phyloP scores from a whole-genome alignment of 768 basidiomycete species.

The Suillus americanus region DNA sequence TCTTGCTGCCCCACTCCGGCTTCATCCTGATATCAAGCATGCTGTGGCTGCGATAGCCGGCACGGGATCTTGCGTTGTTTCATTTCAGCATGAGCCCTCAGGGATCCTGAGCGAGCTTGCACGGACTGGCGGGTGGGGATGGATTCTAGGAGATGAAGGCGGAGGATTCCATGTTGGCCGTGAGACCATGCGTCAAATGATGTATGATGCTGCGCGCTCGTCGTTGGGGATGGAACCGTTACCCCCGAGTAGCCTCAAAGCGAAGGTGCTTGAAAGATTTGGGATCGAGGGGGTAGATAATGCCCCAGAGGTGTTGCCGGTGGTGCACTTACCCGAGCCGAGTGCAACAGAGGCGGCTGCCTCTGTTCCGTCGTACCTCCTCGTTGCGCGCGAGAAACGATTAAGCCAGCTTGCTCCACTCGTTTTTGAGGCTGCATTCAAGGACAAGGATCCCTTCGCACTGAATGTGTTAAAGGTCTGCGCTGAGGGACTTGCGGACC shows the following conservation, averaged over 20 bases:
- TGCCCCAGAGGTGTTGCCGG: constrained; percentile 59
- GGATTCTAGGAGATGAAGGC: constrained; percentile 84
- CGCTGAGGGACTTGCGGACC: constrained; percentile 54
- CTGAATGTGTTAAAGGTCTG: constrained; percentile 53
- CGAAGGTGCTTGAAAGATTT: constrained; percentile 53
- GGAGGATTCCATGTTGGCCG: constrained; percentile 80
- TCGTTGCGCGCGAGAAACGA: constrained; percentile 63
- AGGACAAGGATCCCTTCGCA: constrained; percentile 65
- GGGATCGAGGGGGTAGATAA: constrained; percentile 46
- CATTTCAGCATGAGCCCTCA: constrained; percentile 48
- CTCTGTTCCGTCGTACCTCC: constrained; percentile 26
- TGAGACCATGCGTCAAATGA: constrained; percentile 69
- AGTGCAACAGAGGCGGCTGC: constrained; percentile 14
- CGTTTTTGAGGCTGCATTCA: constrained; percentile 78
- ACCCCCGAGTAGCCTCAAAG: constrained; percentile 37
- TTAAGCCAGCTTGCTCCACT: constrained; percentile 72
- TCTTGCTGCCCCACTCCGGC: constrained; percentile 73
- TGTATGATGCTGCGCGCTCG: constrained; percentile 52
- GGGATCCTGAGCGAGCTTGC: constrained; percentile 59
- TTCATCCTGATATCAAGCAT: constrained; percentile 54
- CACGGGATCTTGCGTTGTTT: constrained; percentile 77
- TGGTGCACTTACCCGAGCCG: constrained; percentile 65
- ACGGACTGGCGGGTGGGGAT: constrained; percentile 79
- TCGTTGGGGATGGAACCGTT: constrained; percentile 32
- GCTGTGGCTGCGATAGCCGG: constrained; percentile 79